A percentile compares a stretch with the other conserved stretches of the same genome.
These are phyloP conservation scores for Bifiguratus adelaidae DNA, from an alignment of 192 early-diverging fungal species.

Conservation along the genomic window DNA sequence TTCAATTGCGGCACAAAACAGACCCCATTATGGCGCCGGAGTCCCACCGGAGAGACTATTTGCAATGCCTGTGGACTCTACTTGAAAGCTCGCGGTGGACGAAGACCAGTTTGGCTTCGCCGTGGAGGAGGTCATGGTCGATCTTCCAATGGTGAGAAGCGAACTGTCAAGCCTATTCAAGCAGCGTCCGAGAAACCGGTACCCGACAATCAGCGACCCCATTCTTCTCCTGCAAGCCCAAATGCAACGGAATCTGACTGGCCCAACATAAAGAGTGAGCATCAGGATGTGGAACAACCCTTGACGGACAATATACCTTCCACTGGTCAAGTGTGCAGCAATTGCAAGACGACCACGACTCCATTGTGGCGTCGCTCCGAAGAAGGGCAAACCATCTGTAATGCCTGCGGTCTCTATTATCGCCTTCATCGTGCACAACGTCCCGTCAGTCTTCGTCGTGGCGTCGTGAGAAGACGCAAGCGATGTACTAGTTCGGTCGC, in stretches of 20 bases:
- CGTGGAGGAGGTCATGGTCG: conserved; percentile 20
- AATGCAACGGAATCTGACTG: neutral
- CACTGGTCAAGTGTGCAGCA: conserved; percentile 32
- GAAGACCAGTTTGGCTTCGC: conserved; percentile 43
- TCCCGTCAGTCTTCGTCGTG: conserved; percentile 60
- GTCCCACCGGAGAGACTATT: conserved; percentile 77
- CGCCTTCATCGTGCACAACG: conserved; percentile 67
- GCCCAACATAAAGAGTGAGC: neutral
- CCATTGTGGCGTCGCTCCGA: conserved; percentile 70
- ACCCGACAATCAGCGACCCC: neutral
- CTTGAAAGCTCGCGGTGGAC: conserved; percentile 40
- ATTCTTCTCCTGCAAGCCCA: neutral
- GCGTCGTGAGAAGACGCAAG: conserved; percentile 56
- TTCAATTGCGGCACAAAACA: conserved; percentile 82
- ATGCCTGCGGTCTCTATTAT: conserved; percentile 88
- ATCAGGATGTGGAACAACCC: neutral
- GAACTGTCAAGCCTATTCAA: neutral
- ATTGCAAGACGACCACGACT: conserved; percentile 57
- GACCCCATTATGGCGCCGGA: conserved; percentile 88
- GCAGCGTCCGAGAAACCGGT: neutral
- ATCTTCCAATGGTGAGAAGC: conserved; percentile 1
- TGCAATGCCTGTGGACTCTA: conserved; percentile 91
- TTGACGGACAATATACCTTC: neutral
- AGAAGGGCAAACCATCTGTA: conserved; percentile 66
- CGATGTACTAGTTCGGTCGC: too few relatives aligned